Percentiles rank a stretch among this genome's conserved stretches.
Conservation (phyloP, 78 protist genomes). For the Polysphondylium violaceum region DNA sequence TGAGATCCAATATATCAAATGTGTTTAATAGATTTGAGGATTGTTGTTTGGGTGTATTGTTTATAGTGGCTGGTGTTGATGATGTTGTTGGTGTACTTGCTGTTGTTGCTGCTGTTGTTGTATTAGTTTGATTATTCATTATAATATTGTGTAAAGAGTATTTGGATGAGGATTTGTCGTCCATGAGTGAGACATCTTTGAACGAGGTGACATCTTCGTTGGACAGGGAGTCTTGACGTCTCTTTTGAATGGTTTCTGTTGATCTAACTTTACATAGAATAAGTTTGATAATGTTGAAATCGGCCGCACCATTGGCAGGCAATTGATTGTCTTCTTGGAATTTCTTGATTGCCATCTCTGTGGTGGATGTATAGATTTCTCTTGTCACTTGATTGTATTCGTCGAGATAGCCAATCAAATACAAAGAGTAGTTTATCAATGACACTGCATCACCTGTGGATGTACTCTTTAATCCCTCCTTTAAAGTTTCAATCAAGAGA, state of each 20-base stretch:
- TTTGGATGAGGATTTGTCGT: neutral
- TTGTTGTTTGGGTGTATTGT: neutral
- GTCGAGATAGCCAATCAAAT: conserved; percentile 30
- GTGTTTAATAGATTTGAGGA: neutral
- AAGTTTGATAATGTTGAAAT: conserved; percentile 9
- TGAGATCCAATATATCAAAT: neutral
- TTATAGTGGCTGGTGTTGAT: neutral
- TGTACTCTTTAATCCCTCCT: conserved; percentile 38
- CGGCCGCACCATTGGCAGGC: conserved; percentile 60
- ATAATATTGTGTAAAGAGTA: neutral
- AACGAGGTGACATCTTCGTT: conserved; percentile 1
- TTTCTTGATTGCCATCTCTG: conserved; percentile 43
- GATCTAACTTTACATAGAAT: conserved; percentile 20
- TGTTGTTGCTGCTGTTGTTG: conserved; percentile 3
- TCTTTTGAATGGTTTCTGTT: neutral
- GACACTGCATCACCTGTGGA: conserved; percentile 24
- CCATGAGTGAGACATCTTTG: conserved; percentile 36
- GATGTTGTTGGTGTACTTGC: neutral
- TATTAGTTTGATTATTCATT: conserved; percentile 25
- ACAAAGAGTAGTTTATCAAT: conserved; percentile 33
- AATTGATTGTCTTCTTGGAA: conserved; percentile 20
- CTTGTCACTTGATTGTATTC: conserved; percentile 14
- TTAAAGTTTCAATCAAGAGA: conserved; percentile 28
- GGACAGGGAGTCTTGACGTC: conserved; percentile 10
- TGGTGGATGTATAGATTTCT: conserved; percentile 20